These are phyloP conservation scores for Malassezia restricta DNA, from an alignment of 1,284 basidiomycete species.

Conservation along the genomic window DNA sequence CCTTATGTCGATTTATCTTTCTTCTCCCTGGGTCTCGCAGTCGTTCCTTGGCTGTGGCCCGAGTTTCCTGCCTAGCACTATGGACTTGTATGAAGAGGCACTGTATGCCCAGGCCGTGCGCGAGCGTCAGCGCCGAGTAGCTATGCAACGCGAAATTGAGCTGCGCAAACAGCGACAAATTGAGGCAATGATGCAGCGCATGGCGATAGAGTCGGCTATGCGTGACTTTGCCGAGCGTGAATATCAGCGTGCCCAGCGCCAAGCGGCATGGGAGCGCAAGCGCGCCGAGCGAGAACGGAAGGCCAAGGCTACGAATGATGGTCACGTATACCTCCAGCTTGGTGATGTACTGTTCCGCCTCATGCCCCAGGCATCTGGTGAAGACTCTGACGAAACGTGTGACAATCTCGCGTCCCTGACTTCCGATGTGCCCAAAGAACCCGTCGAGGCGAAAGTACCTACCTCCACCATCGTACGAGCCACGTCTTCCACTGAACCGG, in stretches of 20 bases:
- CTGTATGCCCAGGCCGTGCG: not conserved
- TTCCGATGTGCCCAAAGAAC: not conserved
- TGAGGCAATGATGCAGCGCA: not conserved
- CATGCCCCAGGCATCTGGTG: not conserved
- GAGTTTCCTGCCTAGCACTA: not conserved
- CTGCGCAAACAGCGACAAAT: not conserved
- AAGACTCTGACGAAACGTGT: not conserved
- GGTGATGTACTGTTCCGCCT: not conserved
- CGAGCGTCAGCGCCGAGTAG: not conserved
- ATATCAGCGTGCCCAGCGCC: not conserved
- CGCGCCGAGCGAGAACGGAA: not conserved
- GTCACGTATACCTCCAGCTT: not conserved
- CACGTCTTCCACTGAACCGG: no score
- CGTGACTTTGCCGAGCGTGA: not conserved
- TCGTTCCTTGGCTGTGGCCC: not conserved
- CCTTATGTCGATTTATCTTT: slow-evolving; percentile 2
- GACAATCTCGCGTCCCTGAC: not conserved
- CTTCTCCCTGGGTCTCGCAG: not conserved
- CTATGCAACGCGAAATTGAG: not conserved
- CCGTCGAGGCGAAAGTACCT: no score
- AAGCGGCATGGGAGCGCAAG: not conserved
- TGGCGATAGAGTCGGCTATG: not conserved
- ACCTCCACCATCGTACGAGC: no score
- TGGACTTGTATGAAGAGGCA: slow-evolving; percentile 3
- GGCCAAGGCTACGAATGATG: not conserved